Evolutionary conservation across 75 land plant genomes (phyloP).

Genomic region (Adiantum capillusveneris): DNA sequence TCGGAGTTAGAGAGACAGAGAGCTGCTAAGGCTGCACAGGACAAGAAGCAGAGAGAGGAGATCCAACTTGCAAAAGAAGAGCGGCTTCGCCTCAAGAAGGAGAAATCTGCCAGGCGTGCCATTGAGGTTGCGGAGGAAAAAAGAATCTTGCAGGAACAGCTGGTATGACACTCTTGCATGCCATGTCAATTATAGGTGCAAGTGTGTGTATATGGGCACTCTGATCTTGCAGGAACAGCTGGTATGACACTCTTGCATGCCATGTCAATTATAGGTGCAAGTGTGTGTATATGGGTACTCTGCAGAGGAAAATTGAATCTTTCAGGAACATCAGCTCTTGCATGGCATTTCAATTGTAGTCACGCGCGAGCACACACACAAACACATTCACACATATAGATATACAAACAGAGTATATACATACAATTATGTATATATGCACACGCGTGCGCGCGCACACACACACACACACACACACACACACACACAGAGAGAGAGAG

Average conservation of each 20-base stretch:
- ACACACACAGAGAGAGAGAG: too few species aligned
- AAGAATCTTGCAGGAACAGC: background rate
- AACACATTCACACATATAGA: too few species aligned
- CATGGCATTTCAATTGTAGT: background rate
- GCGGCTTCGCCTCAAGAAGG: conserved; percentile 1
- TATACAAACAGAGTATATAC: too few species aligned
- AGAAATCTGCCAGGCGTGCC: conserved; percentile 4
- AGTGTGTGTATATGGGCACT: background rate
- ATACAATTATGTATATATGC: too few species aligned
- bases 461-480: too few species aligned
- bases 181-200: background rate
- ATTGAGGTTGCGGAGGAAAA: conserved; percentile 1
- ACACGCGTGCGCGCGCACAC: too few species aligned
- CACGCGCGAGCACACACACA: too few species aligned
- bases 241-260: background rate
- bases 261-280: background rate
- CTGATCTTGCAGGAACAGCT: conserved; percentile 1
- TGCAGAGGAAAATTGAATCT: background rate
- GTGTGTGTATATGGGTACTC: background rate
- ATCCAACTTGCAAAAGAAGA: background rate
- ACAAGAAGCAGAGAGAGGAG: conserved; percentile 1
- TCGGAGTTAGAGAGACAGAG: background rate
- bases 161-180: background rate
- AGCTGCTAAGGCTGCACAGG: background rate
- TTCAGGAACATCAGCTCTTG: background rate